A percentile compares a stretch with the other conserved stretches of the same genome.
Evolutionary conservation across 352 stramenopile species (phyloP).

Genomic region (Pythium grandisporangium): DNA sequence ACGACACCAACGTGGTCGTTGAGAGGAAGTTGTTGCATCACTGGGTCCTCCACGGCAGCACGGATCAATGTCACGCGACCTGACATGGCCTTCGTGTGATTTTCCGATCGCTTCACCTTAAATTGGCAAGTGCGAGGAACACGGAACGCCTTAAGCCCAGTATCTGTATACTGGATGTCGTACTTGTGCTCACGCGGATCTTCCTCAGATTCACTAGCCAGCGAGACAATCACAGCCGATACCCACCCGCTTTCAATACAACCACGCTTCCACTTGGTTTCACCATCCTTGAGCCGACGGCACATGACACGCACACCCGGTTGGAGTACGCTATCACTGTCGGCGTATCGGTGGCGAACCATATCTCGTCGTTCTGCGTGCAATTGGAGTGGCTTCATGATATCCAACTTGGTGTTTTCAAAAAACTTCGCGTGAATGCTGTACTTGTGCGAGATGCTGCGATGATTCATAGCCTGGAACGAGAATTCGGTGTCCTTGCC

Average conservation of each 20-base stretch:
- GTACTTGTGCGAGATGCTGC: conserved; percentile 93
- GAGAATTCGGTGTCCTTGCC: conserved; percentile 89
- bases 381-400: conserved; percentile 77
- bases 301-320: conserved; percentile 50
- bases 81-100: conserved; percentile 65
- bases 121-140: conserved; percentile 74
- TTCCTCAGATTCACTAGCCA: conserved; percentile 51
- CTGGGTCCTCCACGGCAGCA: conserved; percentile 55
- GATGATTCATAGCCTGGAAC: conserved; percentile 96
- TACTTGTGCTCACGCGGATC: conserved; percentile 69
- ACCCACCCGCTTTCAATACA: conserved; percentile 73
- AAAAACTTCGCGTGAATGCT: conserved; percentile 85
- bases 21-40: conserved; percentile 82
- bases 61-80: conserved; percentile 78
- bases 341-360: conserved; percentile 33
- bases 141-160: conserved; percentile 64
- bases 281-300: conserved; percentile 61
- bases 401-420: conserved; percentile 84
- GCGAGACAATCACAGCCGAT: conserved; percentile 51
- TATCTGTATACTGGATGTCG: conserved; percentile 84
- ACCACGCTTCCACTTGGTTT: conserved; percentile 84
- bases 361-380: conserved; percentile 57
- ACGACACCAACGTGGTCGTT: conserved; percentile 82
- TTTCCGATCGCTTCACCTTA: conserved; percentile 55
- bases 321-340: conserved; percentile 26